These are phyloP conservation scores for Eucalyptus fibrosa DNA, from an alignment of 345 rosid species.

Conservation along the genomic window DNA sequence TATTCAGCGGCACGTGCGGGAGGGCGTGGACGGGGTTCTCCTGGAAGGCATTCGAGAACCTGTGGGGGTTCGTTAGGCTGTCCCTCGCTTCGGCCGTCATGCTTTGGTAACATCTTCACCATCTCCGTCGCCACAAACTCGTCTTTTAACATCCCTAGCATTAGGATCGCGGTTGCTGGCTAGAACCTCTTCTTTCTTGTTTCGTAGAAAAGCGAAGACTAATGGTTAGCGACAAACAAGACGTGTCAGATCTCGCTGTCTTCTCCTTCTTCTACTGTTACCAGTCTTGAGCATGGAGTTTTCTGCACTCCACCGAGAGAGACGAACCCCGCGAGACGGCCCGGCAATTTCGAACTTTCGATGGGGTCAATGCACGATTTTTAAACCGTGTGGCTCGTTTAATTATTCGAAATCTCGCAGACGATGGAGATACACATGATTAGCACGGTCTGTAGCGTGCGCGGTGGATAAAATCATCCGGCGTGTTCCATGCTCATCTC, in stretches of 20 bases:
- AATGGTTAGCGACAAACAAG: background rate
- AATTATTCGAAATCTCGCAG: background rate
- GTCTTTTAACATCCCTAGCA: background rate
- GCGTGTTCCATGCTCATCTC: background rate
- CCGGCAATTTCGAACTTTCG: background rate
- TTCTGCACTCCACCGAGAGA: background rate
- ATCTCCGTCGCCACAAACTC: background rate
- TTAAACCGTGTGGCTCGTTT: background rate
- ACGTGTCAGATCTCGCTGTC: background rate
- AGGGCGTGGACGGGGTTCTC: conserved; percentile 36
- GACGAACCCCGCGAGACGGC: background rate
- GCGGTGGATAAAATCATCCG: no score
- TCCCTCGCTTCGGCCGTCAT: conserved; percentile 44
- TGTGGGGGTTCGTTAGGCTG: conserved; percentile 22
- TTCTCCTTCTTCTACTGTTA: background rate
- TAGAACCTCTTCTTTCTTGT: background rate
- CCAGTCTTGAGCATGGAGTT: background rate
- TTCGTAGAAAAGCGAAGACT: background rate
- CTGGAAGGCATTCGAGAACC: conserved; percentile 18
- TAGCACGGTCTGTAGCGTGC: background rate
- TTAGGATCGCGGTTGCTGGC: background rate
- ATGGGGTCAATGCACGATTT: background rate
- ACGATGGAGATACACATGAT: background rate
- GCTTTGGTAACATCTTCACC: conserved; percentile 5
- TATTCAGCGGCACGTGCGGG: conserved; percentile 49